Base-by-base conservation (phyloP, 2,329 filamentous ascomycete species). In the Beauveria asiatica region DNA sequence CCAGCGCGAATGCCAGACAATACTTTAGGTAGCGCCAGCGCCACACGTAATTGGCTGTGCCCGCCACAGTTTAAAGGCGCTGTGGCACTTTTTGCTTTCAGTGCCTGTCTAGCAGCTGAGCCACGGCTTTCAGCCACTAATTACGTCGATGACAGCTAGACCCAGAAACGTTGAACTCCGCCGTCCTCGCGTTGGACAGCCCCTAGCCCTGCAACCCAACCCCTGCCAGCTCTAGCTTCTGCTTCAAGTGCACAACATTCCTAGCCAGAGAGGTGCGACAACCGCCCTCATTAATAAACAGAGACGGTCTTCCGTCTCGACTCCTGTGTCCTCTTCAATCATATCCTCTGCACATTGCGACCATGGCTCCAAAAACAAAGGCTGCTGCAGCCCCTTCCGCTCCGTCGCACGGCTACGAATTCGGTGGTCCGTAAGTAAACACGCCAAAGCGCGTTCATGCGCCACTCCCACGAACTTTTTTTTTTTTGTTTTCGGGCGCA, bases 341-440 rank as follows among this genome's bases (percentile, higher is more conserved):
- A 16, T 33, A 27, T 17, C 55, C 37, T 27, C 48, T 56, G 54
- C 25, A 49, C 53, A 41, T 62, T 27, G 19, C 27, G 42, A 65
- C 25, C n/a, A 76, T 76, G 74, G 66, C 70, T 6, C 57, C 63
- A 56, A 71, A 71, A 56, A 46, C 67, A 13, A 73, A 71, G 59
- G 59, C 68, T 51, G 64, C 65, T 6, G 62, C 63, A 50, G 61
- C 64, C 11, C 64, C 66, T 45, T 59, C 63, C 57, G 67, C 70
- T 62, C 13, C 33, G 33, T 37, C 33, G 16, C 78, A 78, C 61
- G 76, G 76, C 63, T 82, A 81, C 65, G 78, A 82, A 62, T 82
- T 82, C 66, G 73, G 75, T 57, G 80, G 80, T 62, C 79, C 80
- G 80, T 81, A 70, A 68, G 76, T 72, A 10, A 8, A 46, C 27